A percentile compares a stretch with the other conserved stretches of the same genome.
These are phyloP conservation scores for Triangularia verruculosa DNA, from an alignment of 2,329 filamentous ascomycete species.

Conservation along the genomic window DNA sequence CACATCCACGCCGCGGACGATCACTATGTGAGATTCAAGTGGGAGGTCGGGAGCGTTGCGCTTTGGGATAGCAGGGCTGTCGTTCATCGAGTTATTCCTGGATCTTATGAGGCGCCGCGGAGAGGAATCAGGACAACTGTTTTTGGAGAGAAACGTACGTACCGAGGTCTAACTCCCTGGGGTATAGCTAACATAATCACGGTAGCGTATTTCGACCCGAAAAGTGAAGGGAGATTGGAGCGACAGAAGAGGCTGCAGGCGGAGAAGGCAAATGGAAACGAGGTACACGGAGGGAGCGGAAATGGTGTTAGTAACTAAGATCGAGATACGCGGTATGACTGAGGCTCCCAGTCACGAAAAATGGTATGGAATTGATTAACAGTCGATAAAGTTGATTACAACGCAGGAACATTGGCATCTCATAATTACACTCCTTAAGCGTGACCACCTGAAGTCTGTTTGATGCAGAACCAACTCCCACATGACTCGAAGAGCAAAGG, in stretches of 20 bases:
- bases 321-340: background rate
- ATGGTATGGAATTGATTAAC: too few species aligned
- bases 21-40: slow-evolving; percentile 49
- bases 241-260: slow-evolving; percentile 28
- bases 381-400: background rate
- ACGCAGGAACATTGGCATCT: background rate
- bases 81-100: slow-evolving; percentile 43
- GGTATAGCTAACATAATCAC: slow-evolving; percentile 11
- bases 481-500: background rate
- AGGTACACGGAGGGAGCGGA: slow-evolving; percentile 11
- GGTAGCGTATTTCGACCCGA: slow-evolving; percentile 34
- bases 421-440: background rate
- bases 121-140: slow-evolving; percentile 42
- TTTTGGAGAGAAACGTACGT: slow-evolving; percentile 44
- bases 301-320: background rate
- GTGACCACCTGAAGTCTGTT: background rate
- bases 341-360: background rate
- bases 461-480: background rate
- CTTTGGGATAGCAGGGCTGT: slow-evolving; percentile 49
- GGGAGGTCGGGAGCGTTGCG: slow-evolving; percentile 46
- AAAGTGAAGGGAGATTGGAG: slow-evolving; percentile 32
- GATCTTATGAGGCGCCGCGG: slow-evolving; percentile 37
- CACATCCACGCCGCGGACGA: slow-evolving; percentile 50
- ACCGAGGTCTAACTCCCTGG: background rate
- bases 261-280: slow-evolving; percentile 15